Base-by-base conservation (phyloP, 306 rosid genomes). In the Mucuna pruriens region DNA sequence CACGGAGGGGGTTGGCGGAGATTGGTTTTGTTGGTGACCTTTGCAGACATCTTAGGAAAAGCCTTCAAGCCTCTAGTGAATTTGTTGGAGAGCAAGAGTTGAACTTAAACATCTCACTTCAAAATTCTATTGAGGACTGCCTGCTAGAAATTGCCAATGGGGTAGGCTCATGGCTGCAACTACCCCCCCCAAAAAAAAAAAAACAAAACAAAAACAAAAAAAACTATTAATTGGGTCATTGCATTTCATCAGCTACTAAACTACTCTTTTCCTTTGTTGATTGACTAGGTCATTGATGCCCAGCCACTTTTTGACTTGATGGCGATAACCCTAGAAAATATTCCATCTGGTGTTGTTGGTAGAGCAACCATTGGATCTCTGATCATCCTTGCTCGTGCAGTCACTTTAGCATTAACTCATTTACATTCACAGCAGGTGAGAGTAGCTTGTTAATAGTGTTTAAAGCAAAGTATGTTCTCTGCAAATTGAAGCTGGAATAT, bases 41-140 rank as follows among this genome's bases (percentile, higher is more conserved):
- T 74, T 96, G 98, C 87, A 85, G 99, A 85, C 99, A 96, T 90
- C 88, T 96, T 20, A 90, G 97, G 84, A 96, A 96, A 89, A 92
- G 99, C 31, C 76, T 84, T 60, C 87, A 84, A 72, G 84, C 94
- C 81, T 87, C 97, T 31, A 76, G 79, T 85, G 97, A 90, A 79
- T 81, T 83, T 48, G 90, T 85, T 84, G 97, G 93, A 49, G 98
- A 92, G 85, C 93, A 86, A 78, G 98, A 96, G 78, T 81, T 89
- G 55, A 89, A 90, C 84, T 74, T 86, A 76, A 93, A 92, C 87
- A 69, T 86, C 66, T 79, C 85, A 74, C 98, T 96, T 52, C 98
- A 92, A 82, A 93, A 84, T 85, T 93, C 98, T 74, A 93, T 96
- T 44, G 94, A 92, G 64, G 91, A 90, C 68, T 96, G 99, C 89